These are phyloP conservation scores for Pseudogymnoascus sp. DNA, from an alignment of 2,329 filamentous ascomycete genomes.

Conservation along the genomic window DNA sequence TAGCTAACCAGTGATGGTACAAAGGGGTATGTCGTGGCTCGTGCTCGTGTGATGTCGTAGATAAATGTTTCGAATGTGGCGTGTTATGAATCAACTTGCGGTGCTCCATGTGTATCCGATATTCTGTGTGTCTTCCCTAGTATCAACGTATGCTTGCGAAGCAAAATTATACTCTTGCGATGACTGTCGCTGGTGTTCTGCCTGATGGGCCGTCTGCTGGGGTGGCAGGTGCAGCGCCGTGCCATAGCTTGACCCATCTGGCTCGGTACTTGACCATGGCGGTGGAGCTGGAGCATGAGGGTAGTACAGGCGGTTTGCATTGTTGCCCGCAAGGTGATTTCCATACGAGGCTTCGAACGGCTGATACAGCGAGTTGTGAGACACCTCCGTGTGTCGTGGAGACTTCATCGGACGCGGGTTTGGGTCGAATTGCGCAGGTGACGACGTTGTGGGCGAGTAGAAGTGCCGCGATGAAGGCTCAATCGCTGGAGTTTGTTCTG, in stretches of 20 bases:
- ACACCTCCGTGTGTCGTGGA: constrained; percentile 19
- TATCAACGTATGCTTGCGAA: neutral
- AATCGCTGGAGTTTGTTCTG: neutral
- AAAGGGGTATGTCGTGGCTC: constrained; percentile 4
- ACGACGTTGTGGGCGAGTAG: neutral
- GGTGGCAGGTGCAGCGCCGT: neutral
- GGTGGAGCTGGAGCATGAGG: neutral
- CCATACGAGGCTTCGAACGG: neutral
- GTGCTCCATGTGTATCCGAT: constrained; percentile 4
- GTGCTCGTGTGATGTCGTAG: neutral
- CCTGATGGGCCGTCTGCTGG: neutral
- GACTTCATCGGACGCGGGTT: constrained; percentile 27
- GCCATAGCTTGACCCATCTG: neutral
- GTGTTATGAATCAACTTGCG: neutral
- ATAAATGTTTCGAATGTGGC: neutral
- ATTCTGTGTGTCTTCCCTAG: neutral
- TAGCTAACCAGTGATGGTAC: neutral
- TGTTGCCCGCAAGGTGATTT: neutral
- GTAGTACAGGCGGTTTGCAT: neutral
- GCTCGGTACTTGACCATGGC: neutral
- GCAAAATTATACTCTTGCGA: neutral
- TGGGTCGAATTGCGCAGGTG: constrained; percentile 15
- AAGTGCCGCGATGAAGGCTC: constrained; percentile 2
- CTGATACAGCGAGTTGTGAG: neutral
- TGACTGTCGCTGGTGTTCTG: neutral